Base-by-base conservation (phyloP, 805 yeast species). In the Wickerhamiella alocasiicola region DNA sequence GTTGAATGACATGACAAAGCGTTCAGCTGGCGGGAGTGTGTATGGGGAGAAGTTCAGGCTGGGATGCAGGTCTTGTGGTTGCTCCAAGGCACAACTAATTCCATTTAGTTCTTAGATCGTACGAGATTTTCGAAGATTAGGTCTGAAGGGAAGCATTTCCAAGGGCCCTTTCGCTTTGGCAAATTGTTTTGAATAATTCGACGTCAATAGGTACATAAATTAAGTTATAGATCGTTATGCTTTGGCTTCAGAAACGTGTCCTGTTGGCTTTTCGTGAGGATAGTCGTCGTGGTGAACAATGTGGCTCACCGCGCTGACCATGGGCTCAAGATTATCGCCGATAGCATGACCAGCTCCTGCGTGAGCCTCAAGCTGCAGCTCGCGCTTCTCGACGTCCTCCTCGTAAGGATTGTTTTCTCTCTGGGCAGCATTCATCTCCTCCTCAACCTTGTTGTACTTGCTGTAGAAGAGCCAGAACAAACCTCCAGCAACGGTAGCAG, bases 381-480 rank as follows among this genome's bases (percentile, higher is more conserved):
- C 26, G 25, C 28, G 11, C 30, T 24, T 18, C n/a, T 9, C 38
- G 5, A 18, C 20, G 5, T 27, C 26, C 16, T 30, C 35, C 17
- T 23, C 19, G 15, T 16, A 26, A 7, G 26, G 21, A 27, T 7
- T 23, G 9, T 23, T 23, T 3, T 32, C 45, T 13, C 17, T 12
- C 25, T 73, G 78, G 50, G 76, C 61, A 25, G 60, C 62, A 56
- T 75, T 76, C 60, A 71, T 63, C 46, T 65, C 72, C 45, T 74
- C 80, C 59, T 76, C 82, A 44, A 60, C 62, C 19, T 60, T 57
- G 53, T 77, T 76, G 59, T 70, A 72, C 46, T 64, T 66, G 21
- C 61, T 59, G 73, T 74, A 78, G 40, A 63, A 50, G 47, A 72
- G 29, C 78, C 78, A 77, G 74, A 81, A 81, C 21, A 64, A 27